phyloP scores from a whole-genome alignment of 139 green algal species.

The Auxenochlorella pyrenoidosa region DNA sequence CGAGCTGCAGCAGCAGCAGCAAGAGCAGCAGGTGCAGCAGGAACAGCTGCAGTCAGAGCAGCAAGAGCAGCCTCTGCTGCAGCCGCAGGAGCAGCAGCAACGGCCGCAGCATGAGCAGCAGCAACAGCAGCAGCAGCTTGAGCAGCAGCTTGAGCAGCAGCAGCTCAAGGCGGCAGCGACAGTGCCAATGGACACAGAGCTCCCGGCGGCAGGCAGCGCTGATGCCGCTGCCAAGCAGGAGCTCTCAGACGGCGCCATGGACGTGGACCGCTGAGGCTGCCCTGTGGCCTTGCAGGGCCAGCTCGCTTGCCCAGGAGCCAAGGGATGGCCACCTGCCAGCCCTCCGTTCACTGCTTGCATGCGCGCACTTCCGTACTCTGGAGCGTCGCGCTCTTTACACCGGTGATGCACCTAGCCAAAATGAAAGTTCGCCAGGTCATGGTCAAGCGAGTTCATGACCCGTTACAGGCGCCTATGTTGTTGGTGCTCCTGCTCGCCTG shows the following conservation, averaged over 20 bases:
- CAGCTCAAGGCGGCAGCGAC: background rate
- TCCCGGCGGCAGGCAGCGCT: background rate
- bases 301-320: no score
- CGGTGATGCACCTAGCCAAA: no score
- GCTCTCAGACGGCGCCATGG: background rate
- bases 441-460: no score
- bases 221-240: background rate
- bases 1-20: slow-evolving; percentile 10
- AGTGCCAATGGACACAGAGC: background rate
- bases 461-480: no score
- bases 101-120: background rate
- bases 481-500: no score
- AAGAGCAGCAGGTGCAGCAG: background rate
- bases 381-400: no score
- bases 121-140: background rate
- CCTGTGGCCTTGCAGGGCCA: no score
- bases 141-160: slow-evolving; percentile 9
- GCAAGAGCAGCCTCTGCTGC: slow-evolving; percentile 1
- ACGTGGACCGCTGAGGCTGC: slow-evolving; percentile 6
- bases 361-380: no score
- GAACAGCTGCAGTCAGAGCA: background rate
- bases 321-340: no score
- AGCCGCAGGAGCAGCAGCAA: background rate
- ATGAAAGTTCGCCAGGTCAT: no score
- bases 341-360: no score